Evolutionary conservation across 345 rosid species (phyloP).

Genomic region (Sisymbrium irio): DNA sequence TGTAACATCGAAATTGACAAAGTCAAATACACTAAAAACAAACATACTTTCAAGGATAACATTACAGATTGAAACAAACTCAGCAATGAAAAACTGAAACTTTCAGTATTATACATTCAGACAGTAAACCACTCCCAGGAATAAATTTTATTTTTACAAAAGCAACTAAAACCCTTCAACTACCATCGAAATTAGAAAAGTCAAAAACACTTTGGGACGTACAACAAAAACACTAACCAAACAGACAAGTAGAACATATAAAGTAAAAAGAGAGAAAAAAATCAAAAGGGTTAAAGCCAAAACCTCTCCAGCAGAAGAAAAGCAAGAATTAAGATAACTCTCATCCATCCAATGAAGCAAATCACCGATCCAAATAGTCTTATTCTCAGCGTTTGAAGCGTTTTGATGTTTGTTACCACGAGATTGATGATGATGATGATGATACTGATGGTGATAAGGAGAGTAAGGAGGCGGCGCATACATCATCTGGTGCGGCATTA

Average conservation of each 20-base stretch:
- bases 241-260: neutral
- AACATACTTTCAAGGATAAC: too few relatives aligned
- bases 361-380: slow-evolving; percentile 93
- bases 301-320: slow-evolving; percentile 84
- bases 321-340: slow-evolving; percentile 64
- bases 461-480: slow-evolving; percentile 57
- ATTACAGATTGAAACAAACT: too few relatives aligned
- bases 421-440: slow-evolving; percentile 34
- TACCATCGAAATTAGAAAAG: neutral
- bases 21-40: too few relatives aligned
- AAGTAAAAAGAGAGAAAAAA: neutral
- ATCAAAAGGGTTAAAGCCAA: neutral
- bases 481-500: slow-evolving; percentile 88
- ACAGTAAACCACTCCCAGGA: too few relatives aligned
- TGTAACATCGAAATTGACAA: too few relatives aligned
- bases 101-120: too few relatives aligned
- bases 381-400: slow-evolving; percentile 59
- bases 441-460: slow-evolving; percentile 48
- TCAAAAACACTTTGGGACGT: neutral
- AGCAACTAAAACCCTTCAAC: neutral
- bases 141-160: neutral
- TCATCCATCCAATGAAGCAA: slow-evolving; percentile 99
- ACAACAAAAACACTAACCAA: neutral
- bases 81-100: too few relatives aligned
- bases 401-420: slow-evolving; percentile 44